phyloP scores from a whole-genome alignment of 2,329 filamentous ascomycete species.

The Huntiella decipiens region DNA sequence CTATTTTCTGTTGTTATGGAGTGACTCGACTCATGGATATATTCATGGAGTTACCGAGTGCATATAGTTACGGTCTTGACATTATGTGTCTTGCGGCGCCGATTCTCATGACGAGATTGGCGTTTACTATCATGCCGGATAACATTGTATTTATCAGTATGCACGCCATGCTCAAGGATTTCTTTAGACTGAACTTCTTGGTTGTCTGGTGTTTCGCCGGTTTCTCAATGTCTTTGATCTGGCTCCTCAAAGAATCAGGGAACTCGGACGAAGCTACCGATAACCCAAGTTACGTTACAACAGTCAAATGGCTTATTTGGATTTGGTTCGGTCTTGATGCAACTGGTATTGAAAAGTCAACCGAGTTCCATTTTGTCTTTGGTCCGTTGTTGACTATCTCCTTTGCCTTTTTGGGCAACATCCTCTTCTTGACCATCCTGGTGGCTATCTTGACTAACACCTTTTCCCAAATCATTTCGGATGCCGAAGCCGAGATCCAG shows the following conservation, averaged over 20 bases:
- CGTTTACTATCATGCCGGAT: constrained; percentile 55
- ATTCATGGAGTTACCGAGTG: constrained; percentile 21
- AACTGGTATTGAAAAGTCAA: constrained; percentile 30
- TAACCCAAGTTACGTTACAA: constrained; percentile 28
- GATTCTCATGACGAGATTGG: constrained; percentile 49
- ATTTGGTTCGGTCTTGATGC: constrained; percentile 63
- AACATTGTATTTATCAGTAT: constrained; percentile 59
- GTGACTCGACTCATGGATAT: constrained; percentile 39
- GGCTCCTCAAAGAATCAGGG: constrained; percentile 28
- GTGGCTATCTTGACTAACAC: constrained; percentile 58
- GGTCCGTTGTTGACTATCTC: constrained; percentile 51
- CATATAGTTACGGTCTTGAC: constrained; percentile 38
- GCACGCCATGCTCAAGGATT: constrained; percentile 57
- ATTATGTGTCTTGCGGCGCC: constrained; percentile 48
- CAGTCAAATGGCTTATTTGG: constrained; percentile 61
- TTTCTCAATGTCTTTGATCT: constrained; percentile 49
- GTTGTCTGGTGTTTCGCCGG: constrained; percentile 52
- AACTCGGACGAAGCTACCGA: constrained; percentile 14
- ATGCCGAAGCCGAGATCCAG: constrained; percentile 50
- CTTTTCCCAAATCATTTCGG: constrained; percentile 49
- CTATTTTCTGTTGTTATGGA: constrained; percentile 44
- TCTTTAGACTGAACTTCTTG: constrained; percentile 45
- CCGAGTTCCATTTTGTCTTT: constrained; percentile 45
- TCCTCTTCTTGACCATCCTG: constrained; percentile 53
- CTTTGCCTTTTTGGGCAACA: constrained; percentile 58